A percentile compares a stretch with the other conserved stretches of the same genome.
phyloP scores from a whole-genome alignment of 2,329 filamentous ascomycete genomes.

The Nannizziopsis arthrosporioides region DNA sequence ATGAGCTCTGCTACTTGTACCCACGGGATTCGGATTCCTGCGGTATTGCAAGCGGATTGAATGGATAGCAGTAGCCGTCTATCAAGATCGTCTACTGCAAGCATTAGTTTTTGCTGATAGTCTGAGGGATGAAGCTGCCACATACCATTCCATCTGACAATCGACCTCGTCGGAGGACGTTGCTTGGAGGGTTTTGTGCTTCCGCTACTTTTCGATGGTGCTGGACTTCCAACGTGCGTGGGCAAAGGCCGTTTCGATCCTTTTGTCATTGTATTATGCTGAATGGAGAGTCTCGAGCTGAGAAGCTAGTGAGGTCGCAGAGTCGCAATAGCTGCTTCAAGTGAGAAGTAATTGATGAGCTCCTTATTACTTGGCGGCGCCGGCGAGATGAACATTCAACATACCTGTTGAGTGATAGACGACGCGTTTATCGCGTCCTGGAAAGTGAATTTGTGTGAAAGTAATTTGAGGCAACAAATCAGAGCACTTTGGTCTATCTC shows the following conservation, averaged over 20 bases:
- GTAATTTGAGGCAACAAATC: background rate
- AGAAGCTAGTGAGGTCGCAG: background rate
- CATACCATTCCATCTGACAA: constrained; percentile 37
- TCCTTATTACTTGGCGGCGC: background rate
- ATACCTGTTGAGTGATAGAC: background rate
- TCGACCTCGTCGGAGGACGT: constrained; percentile 25
- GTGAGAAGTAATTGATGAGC: constrained; percentile 1
- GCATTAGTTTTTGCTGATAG: constrained; percentile 11
- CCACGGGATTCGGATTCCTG: constrained; percentile 35
- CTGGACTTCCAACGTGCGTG: background rate
- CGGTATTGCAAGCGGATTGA: constrained; percentile 31
- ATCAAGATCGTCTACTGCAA: constrained; percentile 31
- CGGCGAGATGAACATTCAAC: background rate
- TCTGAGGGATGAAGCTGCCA: background rate
- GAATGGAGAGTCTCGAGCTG: background rate
- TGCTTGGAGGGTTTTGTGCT: constrained; percentile 15
- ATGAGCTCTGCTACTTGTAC: constrained; percentile 29
- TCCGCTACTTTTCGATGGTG: background rate
- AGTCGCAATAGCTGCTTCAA: background rate
- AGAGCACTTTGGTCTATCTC: background rate
- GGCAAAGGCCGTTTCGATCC: background rate
- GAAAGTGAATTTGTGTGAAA: background rate
- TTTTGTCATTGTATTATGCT: background rate
- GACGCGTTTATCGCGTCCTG: background rate
- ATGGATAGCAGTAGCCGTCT: constrained; percentile 33